Evolutionary conservation across 2,329 filamentous ascomycete species (phyloP).

Genomic region (Fusarium sp.): DNA sequence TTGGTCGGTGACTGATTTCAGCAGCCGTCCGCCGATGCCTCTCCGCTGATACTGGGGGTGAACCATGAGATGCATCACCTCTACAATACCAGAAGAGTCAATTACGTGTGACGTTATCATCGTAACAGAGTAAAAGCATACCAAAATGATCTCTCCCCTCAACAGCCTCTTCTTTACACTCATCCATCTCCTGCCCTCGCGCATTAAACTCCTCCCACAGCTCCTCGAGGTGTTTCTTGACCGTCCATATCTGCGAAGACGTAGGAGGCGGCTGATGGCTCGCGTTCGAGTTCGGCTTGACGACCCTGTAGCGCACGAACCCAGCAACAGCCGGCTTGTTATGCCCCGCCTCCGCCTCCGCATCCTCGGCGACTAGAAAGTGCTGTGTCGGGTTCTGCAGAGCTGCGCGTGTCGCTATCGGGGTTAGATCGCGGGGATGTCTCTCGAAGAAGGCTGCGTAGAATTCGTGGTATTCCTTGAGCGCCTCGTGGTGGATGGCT

Average conservation of each 20-base stretch:
- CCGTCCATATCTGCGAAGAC: slow-evolving; percentile 5
- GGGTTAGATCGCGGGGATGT: slow-evolving; percentile 33
- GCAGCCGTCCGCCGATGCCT: slow-evolving; percentile 34
- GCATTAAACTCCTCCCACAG: slow-evolving; percentile 35
- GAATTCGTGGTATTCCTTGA: slow-evolving; percentile 36
- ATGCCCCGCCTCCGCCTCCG: slow-evolving; percentile 12
- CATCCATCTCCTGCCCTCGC: slow-evolving; percentile 35
- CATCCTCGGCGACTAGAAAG: slow-evolving; percentile 37
- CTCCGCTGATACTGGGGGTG: slow-evolving; percentile 37
- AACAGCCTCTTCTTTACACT: slow-evolving; percentile 25
- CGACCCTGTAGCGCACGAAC: not conserved
- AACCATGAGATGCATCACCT: slow-evolving; percentile 43
- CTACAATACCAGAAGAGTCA: slow-evolving; percentile 8
- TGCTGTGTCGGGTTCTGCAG: slow-evolving; percentile 24
- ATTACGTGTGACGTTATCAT: not conserved
- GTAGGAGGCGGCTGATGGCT: not conserved
- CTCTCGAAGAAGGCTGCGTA: slow-evolving; percentile 39
- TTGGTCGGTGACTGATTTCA: slow-evolving; percentile 25
- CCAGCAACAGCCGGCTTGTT: not conserved
- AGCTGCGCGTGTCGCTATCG: slow-evolving; percentile 23
- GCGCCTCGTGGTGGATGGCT: slow-evolving; percentile 32
- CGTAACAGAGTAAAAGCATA: slow-evolving; percentile 4
- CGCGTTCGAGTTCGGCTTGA: slow-evolving; percentile 23
- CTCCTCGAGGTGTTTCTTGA: slow-evolving; percentile 37
- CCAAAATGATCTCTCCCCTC: slow-evolving; percentile 33